Base-by-base conservation (phyloP, 495 filamentous ascomycete genomes). In the Neurospora sp. region DNA sequence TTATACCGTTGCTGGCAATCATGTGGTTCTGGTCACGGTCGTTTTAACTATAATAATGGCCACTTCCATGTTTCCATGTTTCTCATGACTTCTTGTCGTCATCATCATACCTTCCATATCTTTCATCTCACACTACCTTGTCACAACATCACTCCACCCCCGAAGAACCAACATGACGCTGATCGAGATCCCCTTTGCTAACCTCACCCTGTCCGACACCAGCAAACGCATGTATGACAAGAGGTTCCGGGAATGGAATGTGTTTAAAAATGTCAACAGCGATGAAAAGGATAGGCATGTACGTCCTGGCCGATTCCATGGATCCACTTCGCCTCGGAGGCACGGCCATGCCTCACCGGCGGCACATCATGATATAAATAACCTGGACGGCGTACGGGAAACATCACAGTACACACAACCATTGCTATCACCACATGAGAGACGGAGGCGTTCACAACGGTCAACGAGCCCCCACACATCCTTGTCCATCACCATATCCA, bases 151-250 rank as follows among this genome's bases (percentile, higher is more conserved):
- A 66, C 27, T 35, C 54, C 54, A 66, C 54, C 54, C 20, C 23
- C 54, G 3, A 18, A 66, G 2, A 66, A 66, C 54, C 54, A 66
- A 66, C 46, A 79, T 80, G 76, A 79, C 78, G 16, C 38, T 78
- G 73, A 77, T 80, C 72, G 75, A 73, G 39, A 71, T 76, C 8
- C 74, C 79, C 27, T 18, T 66, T 66, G 54, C 54, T 66, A 66
- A 66, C 54, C 54, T 66, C 27, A 66, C 54, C 27, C 6, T 66
- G 14, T 66, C 54, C 27, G 54, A 66, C 27, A 66, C 77, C 75
- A 81, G 79, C 74, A 81, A 81, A 73, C 79, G 79, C 73, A 81
- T 81, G 78, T 81, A 81, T 72, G 79, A 80, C 77, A 81, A 80
- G 75, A 72, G 79, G 2, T 81, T 81, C 54, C 78, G 79, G 23